These are phyloP conservation scores for Termitomyces sp. DNA, from an alignment of 768 basidiomycete genomes.

Conservation along the genomic window DNA sequence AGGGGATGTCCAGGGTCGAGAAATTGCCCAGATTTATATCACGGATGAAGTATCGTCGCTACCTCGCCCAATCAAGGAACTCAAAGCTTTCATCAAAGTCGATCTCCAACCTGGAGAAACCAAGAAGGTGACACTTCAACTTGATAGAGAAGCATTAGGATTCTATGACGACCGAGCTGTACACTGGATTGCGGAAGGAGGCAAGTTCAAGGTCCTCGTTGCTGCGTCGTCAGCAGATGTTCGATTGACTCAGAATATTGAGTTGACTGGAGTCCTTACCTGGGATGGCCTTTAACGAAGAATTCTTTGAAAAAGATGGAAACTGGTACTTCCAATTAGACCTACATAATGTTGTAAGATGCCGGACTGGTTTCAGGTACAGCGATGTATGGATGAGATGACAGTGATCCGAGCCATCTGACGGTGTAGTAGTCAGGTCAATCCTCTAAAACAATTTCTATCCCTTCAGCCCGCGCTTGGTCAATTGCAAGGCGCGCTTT, in stretches of 20 bases:
- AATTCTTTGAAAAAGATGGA: neutral
- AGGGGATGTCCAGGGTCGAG: conserved; percentile 40
- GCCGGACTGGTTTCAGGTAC: neutral
- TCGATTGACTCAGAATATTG: conserved; percentile 30
- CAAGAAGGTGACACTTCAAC: conserved; percentile 31
- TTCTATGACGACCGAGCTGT: conserved; percentile 43
- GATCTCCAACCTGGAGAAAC: conserved; percentile 40
- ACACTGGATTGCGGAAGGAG: conserved; percentile 47
- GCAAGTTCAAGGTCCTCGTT: conserved; percentile 42
- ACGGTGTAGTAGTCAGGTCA: neutral
- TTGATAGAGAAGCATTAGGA: conserved; percentile 48
- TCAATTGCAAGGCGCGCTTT: conserved; percentile 48
- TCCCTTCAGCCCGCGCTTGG: conserved; percentile 47
- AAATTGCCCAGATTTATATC: conserved; percentile 48
- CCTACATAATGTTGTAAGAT: no score
- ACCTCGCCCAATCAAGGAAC: conserved; percentile 42
- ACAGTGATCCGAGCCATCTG: neutral
- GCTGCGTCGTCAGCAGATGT: conserved; percentile 45
- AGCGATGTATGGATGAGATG: neutral
- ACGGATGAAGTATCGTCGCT: conserved; percentile 38
- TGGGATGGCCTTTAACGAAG: conserved; percentile 39
- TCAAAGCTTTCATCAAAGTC: conserved; percentile 49
- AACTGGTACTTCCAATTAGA: neutral
- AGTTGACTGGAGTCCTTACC: conserved; percentile 31
- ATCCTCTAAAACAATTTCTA: conserved; percentile 52